A percentile compares a stretch with the other conserved stretches of the same genome.
Conservation (phyloP, 2,329 filamentous ascomycete species). For the Alternaria angustiovoidea region DNA sequence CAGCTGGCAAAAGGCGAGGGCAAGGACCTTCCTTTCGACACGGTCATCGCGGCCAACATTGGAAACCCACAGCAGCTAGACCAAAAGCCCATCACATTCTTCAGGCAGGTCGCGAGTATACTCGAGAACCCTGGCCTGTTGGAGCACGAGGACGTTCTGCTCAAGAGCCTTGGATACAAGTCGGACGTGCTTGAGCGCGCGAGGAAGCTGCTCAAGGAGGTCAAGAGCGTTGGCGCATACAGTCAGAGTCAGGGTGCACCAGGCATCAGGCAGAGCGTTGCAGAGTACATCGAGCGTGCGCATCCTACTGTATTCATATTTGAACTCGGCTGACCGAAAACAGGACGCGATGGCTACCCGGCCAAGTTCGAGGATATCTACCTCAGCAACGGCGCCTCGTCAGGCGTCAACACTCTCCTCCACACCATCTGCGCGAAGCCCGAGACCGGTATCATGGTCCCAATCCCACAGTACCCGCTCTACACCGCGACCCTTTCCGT, state of each 20-base stretch:
- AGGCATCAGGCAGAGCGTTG: constrained; percentile 86
- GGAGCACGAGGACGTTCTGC: constrained; percentile 81
- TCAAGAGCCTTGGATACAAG: constrained; percentile 82
- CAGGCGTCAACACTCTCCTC: constrained; percentile 92
- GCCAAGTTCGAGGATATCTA: constrained; percentile 84
- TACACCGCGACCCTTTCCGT: constrained; percentile 93
- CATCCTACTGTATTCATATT: neutral
- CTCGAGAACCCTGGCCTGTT: constrained; percentile 89
- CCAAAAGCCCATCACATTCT: constrained; percentile 99
- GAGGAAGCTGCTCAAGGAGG: constrained; percentile 78
- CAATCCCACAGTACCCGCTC: constrained; percentile 96
- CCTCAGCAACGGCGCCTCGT: constrained; percentile 89
- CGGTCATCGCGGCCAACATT: constrained; percentile 97
- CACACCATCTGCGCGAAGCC: constrained; percentile 83
- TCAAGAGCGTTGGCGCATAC: constrained; percentile 94
- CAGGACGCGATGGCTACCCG: constrained; percentile 85
- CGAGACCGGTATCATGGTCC: constrained; percentile 84
- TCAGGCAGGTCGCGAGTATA: constrained; percentile 93
- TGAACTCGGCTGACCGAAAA: constrained; percentile 17
- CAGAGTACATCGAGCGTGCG: constrained; percentile 85
- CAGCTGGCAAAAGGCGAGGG: constrained; percentile 69
- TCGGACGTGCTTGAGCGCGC: constrained; percentile 87
- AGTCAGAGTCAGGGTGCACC: constrained; percentile 91
- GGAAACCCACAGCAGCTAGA: constrained; percentile 98
- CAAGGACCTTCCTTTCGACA: constrained; percentile 78